A percentile compares a stretch with the other conserved stretches of the same genome.
Conservation (phyloP, 352 stramenopile species). For the Thraustotheca clavata region DNA sequence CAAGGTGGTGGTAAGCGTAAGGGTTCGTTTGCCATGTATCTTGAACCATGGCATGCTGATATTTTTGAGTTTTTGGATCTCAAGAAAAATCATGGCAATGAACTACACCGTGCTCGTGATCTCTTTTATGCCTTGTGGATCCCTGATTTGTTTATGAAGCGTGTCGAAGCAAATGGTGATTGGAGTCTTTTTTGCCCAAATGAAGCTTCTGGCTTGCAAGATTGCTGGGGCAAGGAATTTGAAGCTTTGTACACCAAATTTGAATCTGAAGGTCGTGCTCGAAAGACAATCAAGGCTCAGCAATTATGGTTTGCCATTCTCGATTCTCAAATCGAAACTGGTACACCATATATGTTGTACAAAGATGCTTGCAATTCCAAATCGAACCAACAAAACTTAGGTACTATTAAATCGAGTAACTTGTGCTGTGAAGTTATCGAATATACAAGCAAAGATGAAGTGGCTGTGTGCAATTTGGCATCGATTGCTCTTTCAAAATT, state of each 20-base stretch:
- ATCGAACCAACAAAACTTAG: constrained; percentile 99
- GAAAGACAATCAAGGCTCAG: constrained; percentile 95
- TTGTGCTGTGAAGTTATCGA: constrained; percentile 99
- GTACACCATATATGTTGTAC: constrained; percentile 99
- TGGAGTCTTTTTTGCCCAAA: constrained; percentile 99
- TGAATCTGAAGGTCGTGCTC: constrained; percentile 90
- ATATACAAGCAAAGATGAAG: constrained; percentile 96
- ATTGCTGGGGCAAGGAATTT: constrained; percentile 94
- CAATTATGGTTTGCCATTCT: constrained; percentile 98
- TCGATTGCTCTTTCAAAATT: constrained; percentile 96
- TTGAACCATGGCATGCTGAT: constrained; percentile 99
- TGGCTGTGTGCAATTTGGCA: constrained; percentile 98
- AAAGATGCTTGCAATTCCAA: constrained; percentile 99
- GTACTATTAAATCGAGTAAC: constrained; percentile 98
- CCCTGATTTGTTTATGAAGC: constrained; percentile 99
- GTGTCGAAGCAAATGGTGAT: constrained; percentile 93
- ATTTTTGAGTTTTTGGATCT: constrained; percentile 98
- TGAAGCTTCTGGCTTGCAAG: constrained; percentile 91
- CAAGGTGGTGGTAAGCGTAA: constrained; percentile 97
- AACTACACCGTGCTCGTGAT: constrained; percentile 94
- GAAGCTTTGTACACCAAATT: constrained; percentile 94
- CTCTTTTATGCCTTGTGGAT: constrained; percentile 99
- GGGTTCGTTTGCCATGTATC: constrained; percentile 97
- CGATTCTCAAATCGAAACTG: constrained; percentile 98
- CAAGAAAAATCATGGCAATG: constrained; percentile 99